These are phyloP conservation scores for Kazachstania sp. DNA, from an alignment of 1,139 yeast genomes.

Conservation along the genomic window DNA sequence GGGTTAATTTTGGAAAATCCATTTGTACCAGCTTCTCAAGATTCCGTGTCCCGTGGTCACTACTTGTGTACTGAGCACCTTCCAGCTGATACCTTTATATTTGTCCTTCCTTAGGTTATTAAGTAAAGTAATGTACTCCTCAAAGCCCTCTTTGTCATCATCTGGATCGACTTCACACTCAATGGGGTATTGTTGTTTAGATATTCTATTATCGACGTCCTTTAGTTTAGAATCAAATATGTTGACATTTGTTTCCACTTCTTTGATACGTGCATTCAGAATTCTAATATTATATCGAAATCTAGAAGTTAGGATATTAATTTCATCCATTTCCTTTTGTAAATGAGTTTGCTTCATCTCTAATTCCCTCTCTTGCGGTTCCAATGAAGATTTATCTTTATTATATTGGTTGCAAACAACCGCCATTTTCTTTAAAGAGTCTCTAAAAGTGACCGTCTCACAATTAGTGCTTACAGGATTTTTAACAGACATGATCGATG, in stretches of 20 bases:
- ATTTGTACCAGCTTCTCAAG: conserved; percentile 13
- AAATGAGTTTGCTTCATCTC: conserved; percentile 34
- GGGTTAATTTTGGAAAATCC: conserved; percentile 8
- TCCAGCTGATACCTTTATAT: conserved; percentile 17
- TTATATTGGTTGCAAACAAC: conserved; percentile 24
- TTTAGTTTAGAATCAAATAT: conserved; percentile 39
- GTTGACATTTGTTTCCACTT: conserved; percentile 66
- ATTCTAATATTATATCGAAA: conserved; percentile 72
- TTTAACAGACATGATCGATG: neutral
- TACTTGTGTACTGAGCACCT: conserved; percentile 12
- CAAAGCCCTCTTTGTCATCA: conserved; percentile 14
- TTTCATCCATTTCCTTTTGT: conserved; percentile 47
- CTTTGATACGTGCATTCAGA: conserved; percentile 63
- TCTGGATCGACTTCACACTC: neutral
- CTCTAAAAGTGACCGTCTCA: conserved; percentile 9
- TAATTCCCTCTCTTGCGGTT: conserved; percentile 30
- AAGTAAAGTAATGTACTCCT: conserved; percentile 12
- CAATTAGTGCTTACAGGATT: neutral
- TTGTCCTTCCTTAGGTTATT: conserved; percentile 10
- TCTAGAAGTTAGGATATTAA: conserved; percentile 65
- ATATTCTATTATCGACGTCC: conserved; percentile 30
- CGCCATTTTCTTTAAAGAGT: conserved; percentile 9
- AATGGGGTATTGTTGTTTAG: neutral
- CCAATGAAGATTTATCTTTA: conserved; percentile 30
- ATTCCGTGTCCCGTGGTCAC: conserved; percentile 10